A percentile compares a stretch with the other conserved stretches of the same genome.
phyloP scores from a whole-genome alignment of 1,284 basidiomycete genomes.

The Sphaerobolus stellatus region DNA sequence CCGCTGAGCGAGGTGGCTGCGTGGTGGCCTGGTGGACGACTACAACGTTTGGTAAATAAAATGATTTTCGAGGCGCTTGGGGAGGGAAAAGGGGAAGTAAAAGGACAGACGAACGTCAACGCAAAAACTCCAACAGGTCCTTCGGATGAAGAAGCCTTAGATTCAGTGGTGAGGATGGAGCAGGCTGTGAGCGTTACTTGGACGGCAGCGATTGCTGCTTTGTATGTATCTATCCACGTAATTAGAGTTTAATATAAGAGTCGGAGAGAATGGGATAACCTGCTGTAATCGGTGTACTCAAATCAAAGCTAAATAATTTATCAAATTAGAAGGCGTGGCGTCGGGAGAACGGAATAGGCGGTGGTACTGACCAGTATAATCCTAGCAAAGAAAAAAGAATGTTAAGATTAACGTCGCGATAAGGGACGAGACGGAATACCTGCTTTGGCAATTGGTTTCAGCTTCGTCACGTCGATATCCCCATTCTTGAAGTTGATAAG shows the following conservation, averaged over 20 bases:
- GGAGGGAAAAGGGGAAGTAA: not conserved
- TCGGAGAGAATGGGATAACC: constrained; percentile 15
- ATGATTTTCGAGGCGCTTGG: not conserved
- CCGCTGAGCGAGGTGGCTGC: constrained; percentile 32
- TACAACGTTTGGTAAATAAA: constrained; percentile 17
- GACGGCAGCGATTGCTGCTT: constrained; percentile 30
- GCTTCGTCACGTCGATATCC: not conserved
- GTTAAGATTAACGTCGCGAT: not conserved
- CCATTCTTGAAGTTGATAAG: constrained; percentile 15
- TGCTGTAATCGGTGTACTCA: constrained; percentile 36
- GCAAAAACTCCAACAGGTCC: constrained; percentile 26
- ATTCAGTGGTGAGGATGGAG: not conserved
- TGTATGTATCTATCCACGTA: constrained; percentile 29
- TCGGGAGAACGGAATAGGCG: not conserved
- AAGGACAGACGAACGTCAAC: constrained; percentile 25
- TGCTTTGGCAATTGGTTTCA: constrained; percentile 29
- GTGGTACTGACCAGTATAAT: constrained; percentile 22
- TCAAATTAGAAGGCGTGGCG: not conserved
- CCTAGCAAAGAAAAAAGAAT: constrained; percentile 21
- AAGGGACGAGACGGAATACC: constrained; percentile 19
- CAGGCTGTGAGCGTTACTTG: constrained; percentile 29
- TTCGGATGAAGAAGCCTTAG: constrained; percentile 12
- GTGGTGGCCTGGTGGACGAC: constrained; percentile 40
- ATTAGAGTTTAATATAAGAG: not conserved
- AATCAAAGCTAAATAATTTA: constrained; percentile 28